Evolutionary conservation across 805 yeast genomes (phyloP).

Genomic region (Candida insectorum): DNA sequence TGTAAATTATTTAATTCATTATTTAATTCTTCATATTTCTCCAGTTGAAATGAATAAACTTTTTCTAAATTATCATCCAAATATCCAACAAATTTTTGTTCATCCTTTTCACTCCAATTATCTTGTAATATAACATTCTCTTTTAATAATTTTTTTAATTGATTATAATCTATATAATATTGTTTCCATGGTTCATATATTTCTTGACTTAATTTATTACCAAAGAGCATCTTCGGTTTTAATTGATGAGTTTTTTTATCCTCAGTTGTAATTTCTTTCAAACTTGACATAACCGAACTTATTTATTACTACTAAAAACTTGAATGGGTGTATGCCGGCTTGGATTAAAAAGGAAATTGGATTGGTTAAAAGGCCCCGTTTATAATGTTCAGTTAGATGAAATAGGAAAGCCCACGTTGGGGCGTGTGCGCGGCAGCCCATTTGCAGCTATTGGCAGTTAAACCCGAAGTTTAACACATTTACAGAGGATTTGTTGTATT

Average conservation of each 20-base stretch:
- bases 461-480: too few relatives aligned
- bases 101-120: constrained; percentile 70
- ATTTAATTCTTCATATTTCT: constrained; percentile 67
- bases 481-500: too few relatives aligned
- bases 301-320: too few relatives aligned
- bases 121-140: constrained; percentile 53
- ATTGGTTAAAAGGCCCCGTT: too few relatives aligned
- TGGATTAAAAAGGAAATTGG: too few relatives aligned
- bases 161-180: constrained; percentile 64
- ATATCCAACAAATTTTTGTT: constrained; percentile 60
- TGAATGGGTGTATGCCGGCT: too few relatives aligned
- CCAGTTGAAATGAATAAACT: constrained; percentile 68
- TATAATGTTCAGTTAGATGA: too few relatives aligned
- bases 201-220: constrained; percentile 77
- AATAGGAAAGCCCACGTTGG: too few relatives aligned
- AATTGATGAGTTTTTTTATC: neutral
- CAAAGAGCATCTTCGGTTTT: constrained; percentile 66
- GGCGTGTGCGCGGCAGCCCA: too few relatives aligned
- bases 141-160: constrained; percentile 62
- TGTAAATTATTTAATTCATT: constrained; percentile 65
- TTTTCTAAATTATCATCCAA: constrained; percentile 71
- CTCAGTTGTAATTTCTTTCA: too few relatives aligned
- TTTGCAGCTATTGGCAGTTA: too few relatives aligned
- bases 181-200: constrained; percentile 86
- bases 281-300: too few relatives aligned